A percentile compares a stretch with the other conserved stretches of the same genome.
phyloP scores from a whole-genome alignment of 2,329 filamentous ascomycete genomes.

The Pyrenophora graminea region DNA sequence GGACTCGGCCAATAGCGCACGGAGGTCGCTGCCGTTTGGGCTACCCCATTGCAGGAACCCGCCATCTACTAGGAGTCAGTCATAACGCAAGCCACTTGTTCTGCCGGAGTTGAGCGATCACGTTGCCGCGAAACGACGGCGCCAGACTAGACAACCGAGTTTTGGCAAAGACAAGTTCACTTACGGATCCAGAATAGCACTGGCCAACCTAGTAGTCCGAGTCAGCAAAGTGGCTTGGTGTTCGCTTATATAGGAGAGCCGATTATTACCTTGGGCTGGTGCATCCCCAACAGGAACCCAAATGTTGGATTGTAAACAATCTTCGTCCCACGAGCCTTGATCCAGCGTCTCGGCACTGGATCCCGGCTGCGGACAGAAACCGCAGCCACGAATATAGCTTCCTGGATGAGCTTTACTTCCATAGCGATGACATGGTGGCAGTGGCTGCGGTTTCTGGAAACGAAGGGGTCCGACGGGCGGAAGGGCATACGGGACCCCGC shows the following conservation, averaged over 20 bases:
- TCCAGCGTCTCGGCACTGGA: conserved; percentile 18
- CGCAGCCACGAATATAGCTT: conserved; percentile 47
- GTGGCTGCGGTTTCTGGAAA: conserved; percentile 54
- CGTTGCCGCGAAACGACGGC: conserved; percentile 1
- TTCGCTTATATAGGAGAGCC: not conserved
- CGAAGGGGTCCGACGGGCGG: conserved; percentile 54
- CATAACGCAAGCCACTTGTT: conserved; percentile 8
- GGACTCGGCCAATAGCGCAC: conserved; percentile 55
- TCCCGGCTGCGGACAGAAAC: conserved; percentile 57
- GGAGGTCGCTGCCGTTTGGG: conserved; percentile 54
- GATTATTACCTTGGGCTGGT: conserved; percentile 41
- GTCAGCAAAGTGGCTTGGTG: conserved; percentile 6
- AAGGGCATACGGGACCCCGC: conserved; percentile 60
- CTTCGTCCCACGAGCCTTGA: conserved; percentile 52
- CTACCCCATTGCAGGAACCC: conserved; percentile 62
- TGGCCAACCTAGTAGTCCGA: conserved; percentile 54
- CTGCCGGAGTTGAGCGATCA: not conserved
- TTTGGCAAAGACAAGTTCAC: conserved; percentile 18
- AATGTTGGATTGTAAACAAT: conserved; percentile 62
- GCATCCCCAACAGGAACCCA: conserved; percentile 57
- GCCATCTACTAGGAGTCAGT: conserved; percentile 47
- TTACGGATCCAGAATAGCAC: conserved; percentile 62
- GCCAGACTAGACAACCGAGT: conserved; percentile 1
- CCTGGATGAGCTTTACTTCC: conserved; percentile 56
- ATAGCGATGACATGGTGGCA: conserved; percentile 57